Base-by-base conservation (phyloP, 2,329 filamentous ascomycete genomes). In the Alternaria gaisen region DNA sequence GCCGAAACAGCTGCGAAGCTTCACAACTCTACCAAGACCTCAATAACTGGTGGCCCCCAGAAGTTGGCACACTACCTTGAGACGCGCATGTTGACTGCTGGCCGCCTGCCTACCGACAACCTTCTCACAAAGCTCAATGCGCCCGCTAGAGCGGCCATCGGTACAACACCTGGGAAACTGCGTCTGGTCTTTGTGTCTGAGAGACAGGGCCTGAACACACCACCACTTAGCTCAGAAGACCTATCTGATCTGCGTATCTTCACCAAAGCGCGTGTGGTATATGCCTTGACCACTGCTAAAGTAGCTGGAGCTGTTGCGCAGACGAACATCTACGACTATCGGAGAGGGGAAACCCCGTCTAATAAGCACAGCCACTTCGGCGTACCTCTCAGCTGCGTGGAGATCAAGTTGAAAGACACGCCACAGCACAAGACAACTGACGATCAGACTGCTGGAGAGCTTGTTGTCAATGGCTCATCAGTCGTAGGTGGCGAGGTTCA, bases 261-360 rank as follows among this genome's bases (percentile, higher is more conserved):
- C 77, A 92, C 91, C 2, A 87, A 90, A 28, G 90, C 93, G 2
- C 88, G 93, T 53, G 84, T 97, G 58, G 84, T 96, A 52, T 97
- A 98, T 77, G 94, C 93, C 3, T 84, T 99, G 56, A 91, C 93
- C 18, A 89, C 91, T 1, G 83, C 92, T 24, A 87, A 88, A 62
- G 91, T 98, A n/a, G 94, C 94, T 2, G 95, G 95, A 38, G 90
- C 94, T 1, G 87, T 97, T n/a, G 84, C 90, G 1, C 94, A 98
- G 80, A 97, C 92, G 8, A 89, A 92, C 63, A 85, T 94, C 40
- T 96, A 92, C 74, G 94, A 98, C 76, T 98, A 98, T 78, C 84
- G 94, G 50, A 67, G 84, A 85, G 63, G 81, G 79, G 38, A 78
- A 41, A 75, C 78, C 43, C 53, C 67, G 7, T 75, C 65, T 65